Percentiles rank a stretch among this genome's conserved stretches.
Conservation (phyloP, 331 rosid genomes). For the Quercus phellos region DNA sequence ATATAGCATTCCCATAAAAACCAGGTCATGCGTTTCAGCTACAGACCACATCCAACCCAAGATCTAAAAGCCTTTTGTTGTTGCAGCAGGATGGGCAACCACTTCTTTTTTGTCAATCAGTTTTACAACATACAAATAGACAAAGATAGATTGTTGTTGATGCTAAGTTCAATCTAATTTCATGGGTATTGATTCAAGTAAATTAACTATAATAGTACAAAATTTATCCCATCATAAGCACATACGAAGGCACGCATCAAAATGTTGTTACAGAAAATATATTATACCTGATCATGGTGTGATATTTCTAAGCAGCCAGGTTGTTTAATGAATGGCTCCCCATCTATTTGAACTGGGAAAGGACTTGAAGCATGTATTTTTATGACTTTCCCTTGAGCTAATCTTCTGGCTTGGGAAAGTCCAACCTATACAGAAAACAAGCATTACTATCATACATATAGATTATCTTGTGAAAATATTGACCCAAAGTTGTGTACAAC, state of each 20-base stretch:
- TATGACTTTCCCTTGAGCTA: slow-evolving; percentile 69
- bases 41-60: not conserved
- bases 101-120: not conserved
- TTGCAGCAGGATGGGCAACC: not conserved
- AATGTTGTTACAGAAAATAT: slow-evolving; percentile 11
- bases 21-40: not conserved
- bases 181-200: not conserved
- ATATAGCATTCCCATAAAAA: not conserved
- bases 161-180: not conserved
- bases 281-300: slow-evolving; percentile 66
- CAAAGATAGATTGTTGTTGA: not conserved
- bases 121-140: not conserved
- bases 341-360: slow-evolving; percentile 83
- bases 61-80: not conserved
- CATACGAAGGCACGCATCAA: not conserved
- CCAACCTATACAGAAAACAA: slow-evolving; percentile 49
- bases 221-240: not conserved
- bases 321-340: slow-evolving; percentile 71
- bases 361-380: slow-evolving; percentile 65
- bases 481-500: too few relatives aligned
- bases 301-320: slow-evolving; percentile 69
- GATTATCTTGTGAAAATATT: not conserved
- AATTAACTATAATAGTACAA: not conserved
- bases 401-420: slow-evolving; percentile 79
- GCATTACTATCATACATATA: slow-evolving; percentile 9